phyloP scores from a whole-genome alignment of 169 alveolate species.

The Perkinsus marinus region DNA sequence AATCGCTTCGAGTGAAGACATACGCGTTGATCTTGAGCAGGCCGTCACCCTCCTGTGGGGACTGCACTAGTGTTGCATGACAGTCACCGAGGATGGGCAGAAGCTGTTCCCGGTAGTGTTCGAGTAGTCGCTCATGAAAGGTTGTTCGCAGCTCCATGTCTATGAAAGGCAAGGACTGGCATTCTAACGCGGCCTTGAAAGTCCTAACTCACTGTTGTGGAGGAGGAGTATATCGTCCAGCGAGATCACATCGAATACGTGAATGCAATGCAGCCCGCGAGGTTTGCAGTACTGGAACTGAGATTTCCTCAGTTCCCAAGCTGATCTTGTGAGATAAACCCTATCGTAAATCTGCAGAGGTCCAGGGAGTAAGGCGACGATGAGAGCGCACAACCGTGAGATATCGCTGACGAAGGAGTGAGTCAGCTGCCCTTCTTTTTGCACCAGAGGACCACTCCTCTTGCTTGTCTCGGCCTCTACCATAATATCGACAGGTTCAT shows the following conservation, averaged over 20 bases:
- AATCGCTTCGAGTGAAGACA: no score
- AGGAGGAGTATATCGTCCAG: neutral
- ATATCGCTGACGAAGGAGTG: neutral
- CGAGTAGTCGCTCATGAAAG: neutral
- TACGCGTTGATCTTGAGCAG: neutral
- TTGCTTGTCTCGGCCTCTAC: neutral
- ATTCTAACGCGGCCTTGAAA: neutral
- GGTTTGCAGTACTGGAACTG: neutral
- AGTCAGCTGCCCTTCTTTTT: neutral
- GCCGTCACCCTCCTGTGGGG: neutral
- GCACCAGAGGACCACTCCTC: neutral
- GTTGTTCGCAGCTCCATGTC: neutral
- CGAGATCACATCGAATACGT: neutral
- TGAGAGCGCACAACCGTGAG: neutral
- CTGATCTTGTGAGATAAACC: neutral
- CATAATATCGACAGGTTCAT: neutral
- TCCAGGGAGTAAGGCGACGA: neutral
- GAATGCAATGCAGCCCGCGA: neutral
- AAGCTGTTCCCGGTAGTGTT: neutral
- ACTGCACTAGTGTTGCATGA: neutral
- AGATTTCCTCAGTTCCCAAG: neutral
- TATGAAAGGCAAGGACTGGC: neutral
- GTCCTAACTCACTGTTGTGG: neutral
- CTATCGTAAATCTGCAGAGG: neutral
- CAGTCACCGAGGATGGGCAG: neutral